phyloP scores from a whole-genome alignment of 2,329 filamentous ascomycete species.

The Apiospora rasikravindrae region DNA sequence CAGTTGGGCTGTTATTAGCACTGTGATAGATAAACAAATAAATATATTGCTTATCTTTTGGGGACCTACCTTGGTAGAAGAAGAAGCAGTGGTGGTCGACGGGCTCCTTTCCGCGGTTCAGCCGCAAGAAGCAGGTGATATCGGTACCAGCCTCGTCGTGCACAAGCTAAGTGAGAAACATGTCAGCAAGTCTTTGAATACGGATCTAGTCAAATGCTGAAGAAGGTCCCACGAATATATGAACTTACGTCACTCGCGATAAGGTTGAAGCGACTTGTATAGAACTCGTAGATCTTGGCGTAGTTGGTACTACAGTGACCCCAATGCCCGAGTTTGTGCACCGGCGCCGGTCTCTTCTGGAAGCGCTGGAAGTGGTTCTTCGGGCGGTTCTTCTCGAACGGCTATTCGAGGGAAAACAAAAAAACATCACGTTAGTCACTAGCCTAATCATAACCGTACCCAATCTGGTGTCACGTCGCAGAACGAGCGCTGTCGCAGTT shows the following conservation, averaged over 20 bases:
- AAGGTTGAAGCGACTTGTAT: slow-evolving; percentile 56
- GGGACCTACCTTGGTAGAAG: slow-evolving; percentile 45
- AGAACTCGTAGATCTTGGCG: slow-evolving; percentile 55
- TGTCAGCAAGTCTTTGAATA: neutral
- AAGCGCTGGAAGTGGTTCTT: slow-evolving; percentile 58
- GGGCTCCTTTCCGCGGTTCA: slow-evolving; percentile 48
- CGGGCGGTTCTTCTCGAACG: slow-evolving; percentile 53
- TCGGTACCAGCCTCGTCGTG: slow-evolving; percentile 45
- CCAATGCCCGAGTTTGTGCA: slow-evolving; percentile 62
- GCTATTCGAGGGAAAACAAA: slow-evolving; percentile 33
- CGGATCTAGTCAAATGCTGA: neutral
- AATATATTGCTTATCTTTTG: neutral
- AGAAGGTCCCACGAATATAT: too few species aligned
- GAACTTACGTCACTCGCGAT: slow-evolving; percentile 52
- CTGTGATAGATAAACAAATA: neutral
- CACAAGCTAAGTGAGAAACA: slow-evolving; percentile 36
- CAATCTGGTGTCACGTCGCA: neutral
- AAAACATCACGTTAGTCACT: neutral
- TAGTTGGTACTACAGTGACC: slow-evolving; percentile 59
- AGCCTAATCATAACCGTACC: neutral
- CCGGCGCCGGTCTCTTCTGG: slow-evolving; percentile 50
- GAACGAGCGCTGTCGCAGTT: neutral
- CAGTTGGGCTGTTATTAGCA: neutral
- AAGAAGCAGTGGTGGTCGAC: slow-evolving; percentile 60
- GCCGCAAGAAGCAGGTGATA: slow-evolving; percentile 51